phyloP scores from a whole-genome alignment of 768 basidiomycete species.

The Trametes cingulata region DNA sequence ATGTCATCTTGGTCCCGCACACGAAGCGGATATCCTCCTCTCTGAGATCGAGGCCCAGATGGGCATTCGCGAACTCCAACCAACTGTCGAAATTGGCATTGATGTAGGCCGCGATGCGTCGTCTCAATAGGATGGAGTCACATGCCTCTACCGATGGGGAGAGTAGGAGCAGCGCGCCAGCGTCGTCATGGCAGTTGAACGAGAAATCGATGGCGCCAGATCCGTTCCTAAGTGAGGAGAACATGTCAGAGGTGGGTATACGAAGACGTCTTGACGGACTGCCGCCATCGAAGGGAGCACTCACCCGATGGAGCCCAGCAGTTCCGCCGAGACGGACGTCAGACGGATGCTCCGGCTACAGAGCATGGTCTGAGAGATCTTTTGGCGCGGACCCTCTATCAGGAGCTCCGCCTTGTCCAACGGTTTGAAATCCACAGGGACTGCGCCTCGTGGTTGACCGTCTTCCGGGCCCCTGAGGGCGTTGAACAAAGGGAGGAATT shows the following conservation, averaged over 20 bases:
- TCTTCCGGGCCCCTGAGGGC: conserved; percentile 1
- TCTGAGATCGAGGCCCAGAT: background rate
- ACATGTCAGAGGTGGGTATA: too few species aligned
- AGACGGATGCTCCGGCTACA: background rate
- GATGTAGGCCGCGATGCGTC: conserved; percentile 10
- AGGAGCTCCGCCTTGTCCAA: background rate
- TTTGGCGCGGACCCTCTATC: background rate
- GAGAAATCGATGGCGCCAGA: background rate
- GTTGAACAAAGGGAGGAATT: conserved; percentile 24
- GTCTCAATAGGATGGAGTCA: conserved; percentile 8
- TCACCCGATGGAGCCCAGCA: background rate
- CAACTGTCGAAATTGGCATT: conserved; percentile 3
- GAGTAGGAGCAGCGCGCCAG: conserved; percentile 12
- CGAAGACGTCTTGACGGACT: background rate
- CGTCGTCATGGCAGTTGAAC: conserved; percentile 4
- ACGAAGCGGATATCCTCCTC: conserved; percentile 16
- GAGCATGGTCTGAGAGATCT: background rate
- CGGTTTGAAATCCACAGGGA: background rate
- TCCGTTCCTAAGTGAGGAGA: too few species aligned
- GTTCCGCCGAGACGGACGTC: background rate
- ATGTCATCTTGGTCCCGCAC: conserved; percentile 13
- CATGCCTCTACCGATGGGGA: background rate
- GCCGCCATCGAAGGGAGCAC: background rate
- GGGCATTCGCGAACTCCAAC: background rate
- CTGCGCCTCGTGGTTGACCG: background rate